Evolutionary conservation across 176 grass and related monocot species (phyloP).

Genomic region (Oryza brachyantha): DNA sequence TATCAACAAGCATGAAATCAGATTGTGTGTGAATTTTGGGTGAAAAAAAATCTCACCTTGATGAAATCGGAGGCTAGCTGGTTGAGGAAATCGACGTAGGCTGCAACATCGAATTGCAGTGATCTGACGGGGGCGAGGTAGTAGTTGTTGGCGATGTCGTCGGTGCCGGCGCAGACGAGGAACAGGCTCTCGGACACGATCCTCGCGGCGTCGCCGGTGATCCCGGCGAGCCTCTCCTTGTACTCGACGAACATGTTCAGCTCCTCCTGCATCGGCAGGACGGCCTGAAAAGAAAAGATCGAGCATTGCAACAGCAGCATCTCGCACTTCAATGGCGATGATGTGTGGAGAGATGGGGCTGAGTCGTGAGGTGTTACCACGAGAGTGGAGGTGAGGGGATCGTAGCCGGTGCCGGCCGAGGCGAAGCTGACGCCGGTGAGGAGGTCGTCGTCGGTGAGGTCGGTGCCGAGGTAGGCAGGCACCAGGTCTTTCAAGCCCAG

Average conservation of each 20-base stretch:
- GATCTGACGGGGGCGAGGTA: constrained; percentile 15
- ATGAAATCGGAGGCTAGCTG: constrained; percentile 36
- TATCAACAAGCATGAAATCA: not conserved
- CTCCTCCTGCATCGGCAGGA: constrained; percentile 47
- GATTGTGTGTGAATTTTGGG: not conserved
- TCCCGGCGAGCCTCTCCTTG: constrained; percentile 31
- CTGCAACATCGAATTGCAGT: constrained; percentile 35
- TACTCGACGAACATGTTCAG: constrained; percentile 51
- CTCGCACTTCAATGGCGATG: not conserved
- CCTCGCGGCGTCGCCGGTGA: constrained; percentile 30
- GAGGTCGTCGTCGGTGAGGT: constrained; percentile 40
- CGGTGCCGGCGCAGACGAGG: constrained; percentile 26
- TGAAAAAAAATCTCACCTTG: not conserved
- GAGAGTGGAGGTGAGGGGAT: constrained; percentile 45
- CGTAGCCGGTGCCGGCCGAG: constrained; percentile 39
- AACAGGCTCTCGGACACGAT: constrained; percentile 35
- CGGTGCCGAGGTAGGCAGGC: constrained; percentile 37
- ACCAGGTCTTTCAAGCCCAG: constrained; percentile 48
- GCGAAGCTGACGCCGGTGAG: constrained; percentile 55
- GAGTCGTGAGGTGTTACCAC: constrained; percentile 21
- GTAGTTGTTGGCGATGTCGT: constrained; percentile 52
- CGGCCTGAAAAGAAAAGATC: constrained; percentile 32
- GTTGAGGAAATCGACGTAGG: constrained; percentile 38
- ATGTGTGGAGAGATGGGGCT: not conserved
- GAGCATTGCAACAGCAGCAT: not conserved